Evolutionary conservation across 495 filamentous ascomycete genomes (phyloP).

Genomic region (Tuber calosporum): DNA sequence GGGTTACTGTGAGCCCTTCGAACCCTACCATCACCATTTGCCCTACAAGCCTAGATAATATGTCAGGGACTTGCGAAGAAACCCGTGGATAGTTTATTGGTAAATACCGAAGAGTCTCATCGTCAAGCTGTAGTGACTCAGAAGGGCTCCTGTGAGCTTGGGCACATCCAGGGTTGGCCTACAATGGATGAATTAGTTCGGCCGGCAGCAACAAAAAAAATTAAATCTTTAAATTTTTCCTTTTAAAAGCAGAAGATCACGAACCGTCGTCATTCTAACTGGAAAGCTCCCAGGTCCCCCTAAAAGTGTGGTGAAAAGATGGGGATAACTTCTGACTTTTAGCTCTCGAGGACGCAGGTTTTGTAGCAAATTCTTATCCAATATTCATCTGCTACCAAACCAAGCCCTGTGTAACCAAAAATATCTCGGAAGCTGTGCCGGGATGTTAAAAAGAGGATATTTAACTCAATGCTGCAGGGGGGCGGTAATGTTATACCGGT

Average conservation of each 20-base stretch:
- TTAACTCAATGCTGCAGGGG: constrained; percentile 2
- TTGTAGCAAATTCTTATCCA: constrained; percentile 4
- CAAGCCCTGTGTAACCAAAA: constrained; percentile 16
- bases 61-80: constrained; percentile 9
- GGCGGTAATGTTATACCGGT: background rate
- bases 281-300: background rate
- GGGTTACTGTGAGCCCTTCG: constrained; percentile 40
- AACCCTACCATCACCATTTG: constrained; percentile 43
- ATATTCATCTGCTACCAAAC: constrained; percentile 14
- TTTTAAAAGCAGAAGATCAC: constrained; percentile 9
- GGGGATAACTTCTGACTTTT: background rate
- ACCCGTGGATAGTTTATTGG: constrained; percentile 8
- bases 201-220: constrained; percentile 6
- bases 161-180: constrained; percentile 18
- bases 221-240: too few relatives aligned
- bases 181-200: constrained; percentile 28
- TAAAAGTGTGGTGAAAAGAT: background rate
- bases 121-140: constrained; percentile 24
- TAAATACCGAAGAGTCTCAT: constrained; percentile 33
- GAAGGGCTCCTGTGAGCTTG: constrained; percentile 25
- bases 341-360: background rate
- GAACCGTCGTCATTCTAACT: constrained; percentile 34
- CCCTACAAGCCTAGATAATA: constrained; percentile 34
- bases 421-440: constrained; percentile 4
- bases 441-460: background rate